Conservation (phyloP, 495 filamentous ascomycete genomes). For the Cryomyces minteri region DNA sequence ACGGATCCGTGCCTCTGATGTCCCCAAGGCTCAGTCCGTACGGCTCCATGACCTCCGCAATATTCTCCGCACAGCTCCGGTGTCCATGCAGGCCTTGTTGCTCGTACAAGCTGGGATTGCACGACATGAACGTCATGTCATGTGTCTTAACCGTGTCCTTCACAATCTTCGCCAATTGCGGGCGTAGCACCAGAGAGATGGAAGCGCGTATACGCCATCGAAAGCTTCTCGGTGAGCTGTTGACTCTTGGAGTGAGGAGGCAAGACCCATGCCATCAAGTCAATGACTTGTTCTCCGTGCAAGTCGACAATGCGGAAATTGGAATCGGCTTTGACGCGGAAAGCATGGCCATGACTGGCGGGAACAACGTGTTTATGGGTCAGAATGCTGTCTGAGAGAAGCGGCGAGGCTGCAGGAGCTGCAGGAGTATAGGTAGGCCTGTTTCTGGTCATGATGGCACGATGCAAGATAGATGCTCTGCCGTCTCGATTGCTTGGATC, state of each 20-base stretch:
- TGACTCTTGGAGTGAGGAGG: not conserved
- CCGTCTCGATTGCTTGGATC: too few species aligned
- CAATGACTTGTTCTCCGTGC: conserved; percentile 22
- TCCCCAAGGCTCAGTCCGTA: conserved; percentile 7
- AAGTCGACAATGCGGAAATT: conserved; percentile 22
- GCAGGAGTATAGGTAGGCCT: too few species aligned
- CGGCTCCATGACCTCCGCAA: conserved; percentile 17
- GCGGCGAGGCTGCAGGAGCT: not conserved
- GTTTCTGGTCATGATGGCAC: too few species aligned
- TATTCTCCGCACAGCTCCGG: conserved; percentile 19
- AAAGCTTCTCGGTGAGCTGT: conserved; percentile 15
- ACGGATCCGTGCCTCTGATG: conserved; percentile 17
- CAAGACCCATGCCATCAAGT: conserved; percentile 21
- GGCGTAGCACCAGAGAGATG: conserved; percentile 16
- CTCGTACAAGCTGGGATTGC: conserved; percentile 20
- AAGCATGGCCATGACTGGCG: conserved; percentile 14
- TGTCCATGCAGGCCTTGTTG: conserved; percentile 15
- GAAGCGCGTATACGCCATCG: conserved; percentile 23
- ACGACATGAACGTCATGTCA: conserved; percentile 26
- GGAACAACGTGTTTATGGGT: conserved; percentile 1
- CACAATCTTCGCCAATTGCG: conserved; percentile 17
- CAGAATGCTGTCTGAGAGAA: conserved; percentile 1
- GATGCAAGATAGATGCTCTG: too few species aligned
- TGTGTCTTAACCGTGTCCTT: conserved; percentile 19
- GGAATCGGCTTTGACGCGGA: conserved; percentile 13